Percentiles rank a stretch among this genome's conserved stretches.
Conservation (phyloP, 2,329 filamentous ascomycete species). For the Ophiosphaerella narmari region DNA sequence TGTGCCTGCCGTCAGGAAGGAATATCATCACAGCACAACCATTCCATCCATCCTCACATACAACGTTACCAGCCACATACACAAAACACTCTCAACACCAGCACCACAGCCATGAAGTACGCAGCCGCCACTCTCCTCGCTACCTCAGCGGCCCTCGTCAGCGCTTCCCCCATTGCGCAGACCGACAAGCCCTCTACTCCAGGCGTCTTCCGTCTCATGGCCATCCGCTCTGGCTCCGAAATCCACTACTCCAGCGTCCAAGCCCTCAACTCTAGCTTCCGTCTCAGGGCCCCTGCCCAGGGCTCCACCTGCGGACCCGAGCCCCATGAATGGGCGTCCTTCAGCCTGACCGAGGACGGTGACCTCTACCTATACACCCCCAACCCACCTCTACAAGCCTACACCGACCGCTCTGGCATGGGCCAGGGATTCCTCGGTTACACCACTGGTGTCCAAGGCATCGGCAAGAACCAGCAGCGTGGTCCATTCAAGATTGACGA, state of each 20-base stretch:
- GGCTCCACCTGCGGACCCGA: slow-evolving; percentile 53
- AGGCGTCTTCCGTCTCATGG: slow-evolving; percentile 53
- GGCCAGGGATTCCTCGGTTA: slow-evolving; percentile 61
- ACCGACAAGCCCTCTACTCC: slow-evolving; percentile 19
- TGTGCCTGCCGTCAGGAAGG: neutral
- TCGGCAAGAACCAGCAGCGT: slow-evolving; percentile 52
- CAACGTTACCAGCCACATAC: neutral
- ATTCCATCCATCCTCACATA: slow-evolving; percentile 1
- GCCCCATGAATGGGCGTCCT: slow-evolving; percentile 50
- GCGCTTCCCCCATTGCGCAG: neutral
- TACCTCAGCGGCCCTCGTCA: neutral
- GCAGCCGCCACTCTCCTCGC: slow-evolving; percentile 19
- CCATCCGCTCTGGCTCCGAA: slow-evolving; percentile 54
- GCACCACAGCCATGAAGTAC: slow-evolving; percentile 31
- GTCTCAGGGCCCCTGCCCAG: slow-evolving; percentile 49
- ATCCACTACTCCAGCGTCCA: slow-evolving; percentile 55
- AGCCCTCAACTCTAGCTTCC: slow-evolving; percentile 52
- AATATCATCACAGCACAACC: slow-evolving; percentile 6
- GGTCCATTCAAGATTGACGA: slow-evolving; percentile 55
- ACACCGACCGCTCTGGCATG: slow-evolving; percentile 62
- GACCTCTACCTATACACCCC: slow-evolving; percentile 54
- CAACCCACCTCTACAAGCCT: slow-evolving; percentile 54
- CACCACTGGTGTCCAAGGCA: slow-evolving; percentile 51
- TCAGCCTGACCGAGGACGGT: slow-evolving; percentile 52
- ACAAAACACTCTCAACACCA: neutral